Evolutionary conservation across 306 rosid genomes (phyloP), one percentile per base, ranked within the genome.

Genomic region (Quercus engelmannii): DNA sequence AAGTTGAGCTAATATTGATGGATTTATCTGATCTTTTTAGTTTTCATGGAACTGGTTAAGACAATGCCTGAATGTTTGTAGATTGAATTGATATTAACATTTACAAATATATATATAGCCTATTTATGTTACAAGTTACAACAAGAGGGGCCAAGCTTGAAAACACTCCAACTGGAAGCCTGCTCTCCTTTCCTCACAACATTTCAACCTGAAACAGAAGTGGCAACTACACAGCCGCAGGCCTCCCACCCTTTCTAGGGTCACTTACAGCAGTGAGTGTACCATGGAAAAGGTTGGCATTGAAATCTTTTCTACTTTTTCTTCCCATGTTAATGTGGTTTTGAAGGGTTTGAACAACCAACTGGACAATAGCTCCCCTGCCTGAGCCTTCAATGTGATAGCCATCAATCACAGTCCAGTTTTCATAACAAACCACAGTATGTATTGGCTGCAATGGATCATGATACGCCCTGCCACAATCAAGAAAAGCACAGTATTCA

Each of bases 221-320:
- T 49, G 21, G 77, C 31, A 74, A 74, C 76, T 77, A 93, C 41
- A 82, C 78, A 20, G 93, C 95, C 0, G 98, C 98, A 0, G 99
- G 95, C 76, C 14, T 69, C 31, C 99, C 96, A 51, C 90, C 89
- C 76, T 92, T 94, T 84, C 99, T 84, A 2, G 92, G 97, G 76
- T 94, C 99, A 79, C 98, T 84, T 0, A 94, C 97, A 13, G 89
- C 99, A 1, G 89, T 88, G 69, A 95, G 92, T 61, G 77, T 83
- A 52, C 97, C 97, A 54, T 75, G 83, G 55, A 81, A 69, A 17
- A 70, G 35, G 56, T 56, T 73, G 73, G 76, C 49, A 55, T 78
- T 82, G 19, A 38, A 33, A 57, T 69, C 38, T 67, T 82, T 76
- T 56, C 87, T 82, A 2, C 18, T 31, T 74, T 82, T 91, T 73